These are phyloP conservation scores for Nitzschia sp. DNA, from an alignment of 108 stramenopile genomes.

Conservation along the genomic window DNA sequence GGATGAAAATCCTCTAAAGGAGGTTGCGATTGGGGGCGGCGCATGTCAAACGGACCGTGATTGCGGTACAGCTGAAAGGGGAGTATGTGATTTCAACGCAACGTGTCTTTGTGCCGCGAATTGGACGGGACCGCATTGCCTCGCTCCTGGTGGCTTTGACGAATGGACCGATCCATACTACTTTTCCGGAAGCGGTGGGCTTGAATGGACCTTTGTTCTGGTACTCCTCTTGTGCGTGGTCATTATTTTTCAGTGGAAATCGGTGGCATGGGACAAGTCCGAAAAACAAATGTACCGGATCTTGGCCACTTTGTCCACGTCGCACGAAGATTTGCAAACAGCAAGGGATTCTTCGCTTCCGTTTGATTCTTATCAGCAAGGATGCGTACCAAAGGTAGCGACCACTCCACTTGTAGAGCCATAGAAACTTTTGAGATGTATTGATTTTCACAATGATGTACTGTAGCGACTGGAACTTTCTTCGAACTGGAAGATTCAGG, in stretches of 20 bases:
- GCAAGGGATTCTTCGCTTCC: background rate
- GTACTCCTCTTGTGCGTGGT: background rate
- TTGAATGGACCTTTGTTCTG: conserved; percentile 8
- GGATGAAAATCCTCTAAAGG: conserved; percentile 55
- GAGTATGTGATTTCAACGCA: background rate
- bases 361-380: background rate
- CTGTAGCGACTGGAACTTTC: too few relatives aligned
- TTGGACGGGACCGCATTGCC: conserved; percentile 17
- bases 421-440: too few relatives aligned
- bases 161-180: background rate
- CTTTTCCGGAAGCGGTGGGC: background rate
- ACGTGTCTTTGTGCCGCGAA: background rate
- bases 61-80: conserved; percentile 49
- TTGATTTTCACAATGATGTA: too few relatives aligned
- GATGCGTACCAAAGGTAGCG: background rate
- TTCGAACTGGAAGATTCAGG: too few relatives aligned
- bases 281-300: conserved; percentile 12
- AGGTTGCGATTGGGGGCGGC: conserved; percentile 56
- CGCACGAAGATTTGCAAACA: background rate
- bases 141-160: background rate
- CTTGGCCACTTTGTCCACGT: background rate
- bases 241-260: background rate
- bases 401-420: background rate
- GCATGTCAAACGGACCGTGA: conserved; percentile 41
- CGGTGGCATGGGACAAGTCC: conserved; percentile 3